Evolutionary conservation across 2,329 filamentous ascomycete genomes (phyloP), one percentile per base, ranked within the genome.

Genomic region (Penicillium hordei): DNA sequence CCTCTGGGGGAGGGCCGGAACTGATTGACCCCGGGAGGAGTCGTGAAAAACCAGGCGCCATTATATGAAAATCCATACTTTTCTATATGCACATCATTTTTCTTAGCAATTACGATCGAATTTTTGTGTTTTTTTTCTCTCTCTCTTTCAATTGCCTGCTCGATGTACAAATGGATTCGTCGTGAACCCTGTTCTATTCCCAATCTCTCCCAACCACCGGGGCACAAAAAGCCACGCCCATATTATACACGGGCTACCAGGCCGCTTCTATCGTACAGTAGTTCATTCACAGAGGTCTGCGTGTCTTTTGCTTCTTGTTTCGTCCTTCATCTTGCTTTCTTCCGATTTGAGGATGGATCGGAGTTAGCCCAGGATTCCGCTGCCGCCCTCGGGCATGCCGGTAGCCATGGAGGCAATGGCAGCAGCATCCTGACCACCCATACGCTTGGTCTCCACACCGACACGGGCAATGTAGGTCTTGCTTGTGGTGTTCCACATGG

Each of bases 401-500:
- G 61, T 57, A 36, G 61, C 64, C 48, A 67, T 52, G n/a, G 52
- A 25, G 23, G 50, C 61, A 57, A 64, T 42, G 12, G 53, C 63
- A 38, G 65, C 54, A 27, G 61, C 60, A 56, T 72, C 70, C 45
- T 66, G 63, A 6, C 65, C 65, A n/a, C 68, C 68, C 57, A 68
- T 56, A 25, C 62, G 78, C 78, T 88, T 86, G 64, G 82, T 81
- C 74, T 88, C 85, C 75, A 86, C 75, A 65, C 84, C 61, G 40
- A 77, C 62, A 17, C 75, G 82, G 61, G 76, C 75, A 69, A 91
- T 84, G 73, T 91, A 91, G 40, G 86, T 81, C 48, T 81, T 75
- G 78, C 87, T 89, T 69, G 90, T 86, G 62, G 83, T 79, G 77
- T 92, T 92, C 90, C 90, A 93, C 12, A 89, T 83, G 33, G 82